Evolutionary conservation across 768 basidiomycete species (phyloP).

Genomic region (Daedaleopsis sinensis): DNA sequence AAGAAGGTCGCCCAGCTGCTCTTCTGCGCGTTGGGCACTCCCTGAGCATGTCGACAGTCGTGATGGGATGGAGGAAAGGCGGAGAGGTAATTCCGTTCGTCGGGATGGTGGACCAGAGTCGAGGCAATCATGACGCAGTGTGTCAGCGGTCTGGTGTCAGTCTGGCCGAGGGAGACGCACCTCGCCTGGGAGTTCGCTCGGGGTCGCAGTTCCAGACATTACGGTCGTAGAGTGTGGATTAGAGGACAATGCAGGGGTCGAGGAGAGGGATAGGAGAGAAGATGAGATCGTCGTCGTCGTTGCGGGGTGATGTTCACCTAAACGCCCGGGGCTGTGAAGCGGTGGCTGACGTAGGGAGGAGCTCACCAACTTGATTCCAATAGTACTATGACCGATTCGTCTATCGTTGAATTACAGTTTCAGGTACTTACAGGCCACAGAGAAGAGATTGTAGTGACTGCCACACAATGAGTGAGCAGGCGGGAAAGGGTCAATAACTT

Average conservation of each 20-base stretch:
- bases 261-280: neutral
- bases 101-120: slow-evolving; percentile 12
- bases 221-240: neutral
- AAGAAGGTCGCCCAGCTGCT: slow-evolving; percentile 89
- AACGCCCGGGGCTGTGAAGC: neutral
- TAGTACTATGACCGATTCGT: neutral
- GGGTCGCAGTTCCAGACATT: slow-evolving; percentile 19
- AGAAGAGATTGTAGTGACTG: too few species aligned
- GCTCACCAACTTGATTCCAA: neutral
- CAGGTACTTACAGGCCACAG: neutral
- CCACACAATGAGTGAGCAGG: too few species aligned
- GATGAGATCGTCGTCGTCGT: neutral
- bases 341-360: neutral
- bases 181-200: slow-evolving; percentile 21
- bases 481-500: too few species aligned
- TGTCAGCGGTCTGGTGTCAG: slow-evolving; percentile 9
- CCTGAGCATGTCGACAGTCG: slow-evolving; percentile 36
- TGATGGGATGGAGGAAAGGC: neutral
- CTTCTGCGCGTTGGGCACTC: slow-evolving; percentile 83
- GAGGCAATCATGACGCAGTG: slow-evolving; percentile 20
- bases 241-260: slow-evolving; percentile 5
- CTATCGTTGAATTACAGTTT: neutral
- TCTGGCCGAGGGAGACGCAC: slow-evolving; percentile 10
- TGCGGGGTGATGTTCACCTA: neutral
- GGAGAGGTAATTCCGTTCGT: neutral